Evolutionary conservation across 2,329 filamentous ascomycete species (phyloP), one percentile per base, ranked within the genome.

Genomic region (Penicillium sp.): DNA sequence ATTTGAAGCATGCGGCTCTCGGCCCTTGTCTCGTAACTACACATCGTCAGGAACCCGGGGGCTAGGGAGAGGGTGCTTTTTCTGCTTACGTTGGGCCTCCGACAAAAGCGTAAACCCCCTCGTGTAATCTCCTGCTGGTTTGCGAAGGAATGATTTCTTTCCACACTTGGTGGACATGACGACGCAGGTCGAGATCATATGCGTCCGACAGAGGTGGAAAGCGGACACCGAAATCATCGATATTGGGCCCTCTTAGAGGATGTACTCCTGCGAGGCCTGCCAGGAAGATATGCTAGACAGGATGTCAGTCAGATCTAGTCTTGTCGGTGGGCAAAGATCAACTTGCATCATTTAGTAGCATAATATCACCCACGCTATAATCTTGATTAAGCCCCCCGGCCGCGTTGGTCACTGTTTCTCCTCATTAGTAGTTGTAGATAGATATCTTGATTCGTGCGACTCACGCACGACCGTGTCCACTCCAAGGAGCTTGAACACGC

Each of bases 81-180:
- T n/a, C 21, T 58, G 71, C 76, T 74, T 71, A 84, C 81, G 79
- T 86, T 54, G 86, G 86, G 16, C 86, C 86, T 19, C 80, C 81
- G 46, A 86, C 84, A 67, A 85, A 89, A 6, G 85, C 85, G 75
- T 89, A 89, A 2, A 88, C 82, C 19, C 86, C 86, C 69, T 89
- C 86, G 61, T 87, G 85, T 61, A 89, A 68, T 61, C 75, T 78
- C 56, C 85, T 75, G 39, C 77, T 77, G 51, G 75, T 78, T 42
- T 80, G 74, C 33, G 79, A 67, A 13, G 77, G 68, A 4, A 65
- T 65, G 2, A 85, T 73, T 58, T 80, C 78, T 45, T 77, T 76
- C 84, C 85, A 88, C 26, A 81, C 79, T 52, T 76, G 75, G 69
- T 88, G 85, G 4, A 81, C 81, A 47, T 80, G 77, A 60, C 81